phyloP scores from a whole-genome alignment of 352 stramenopile species.

The Lagenidium giganteum region DNA sequence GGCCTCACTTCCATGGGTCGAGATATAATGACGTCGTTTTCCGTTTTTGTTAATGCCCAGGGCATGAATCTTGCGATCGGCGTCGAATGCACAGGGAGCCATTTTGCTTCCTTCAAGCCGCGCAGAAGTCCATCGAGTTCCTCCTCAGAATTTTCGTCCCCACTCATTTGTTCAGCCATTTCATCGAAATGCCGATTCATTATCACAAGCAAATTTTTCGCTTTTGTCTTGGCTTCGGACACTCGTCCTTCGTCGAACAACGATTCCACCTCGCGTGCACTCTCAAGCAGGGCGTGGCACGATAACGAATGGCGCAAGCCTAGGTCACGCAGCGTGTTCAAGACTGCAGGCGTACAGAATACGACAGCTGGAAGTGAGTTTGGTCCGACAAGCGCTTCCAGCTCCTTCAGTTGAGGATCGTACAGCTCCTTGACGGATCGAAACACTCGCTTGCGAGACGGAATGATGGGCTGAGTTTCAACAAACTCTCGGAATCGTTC shows the following conservation, averaged over 20 bases:
- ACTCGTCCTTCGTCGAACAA: constrained; percentile 19
- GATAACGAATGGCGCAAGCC: constrained; percentile 56
- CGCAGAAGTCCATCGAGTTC: constrained; percentile 3
- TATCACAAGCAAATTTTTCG: constrained; percentile 49
- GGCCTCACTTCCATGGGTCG: constrained; percentile 51
- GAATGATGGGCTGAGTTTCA: constrained; percentile 34
- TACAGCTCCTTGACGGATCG: constrained; percentile 52
- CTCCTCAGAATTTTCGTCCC: not conserved
- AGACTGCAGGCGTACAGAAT: constrained; percentile 38
- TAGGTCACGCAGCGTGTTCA: constrained; percentile 48
- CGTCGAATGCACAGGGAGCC: constrained; percentile 9
- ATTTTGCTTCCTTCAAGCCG: constrained; percentile 3
- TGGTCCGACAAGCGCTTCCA: constrained; percentile 58
- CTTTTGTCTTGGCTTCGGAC: constrained; percentile 31
- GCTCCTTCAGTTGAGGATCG: constrained; percentile 58
- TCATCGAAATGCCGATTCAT: constrained; percentile 76
- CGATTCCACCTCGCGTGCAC: constrained; percentile 48
- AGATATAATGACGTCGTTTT: not conserved
- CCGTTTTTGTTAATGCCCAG: constrained; percentile 24
- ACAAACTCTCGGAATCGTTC: constrained; percentile 40
- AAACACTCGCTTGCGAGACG: constrained; percentile 47
- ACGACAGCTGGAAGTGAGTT: constrained; percentile 44
- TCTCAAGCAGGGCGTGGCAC: constrained; percentile 68
- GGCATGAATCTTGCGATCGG: constrained; percentile 31
- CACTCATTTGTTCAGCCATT: constrained; percentile 24